phyloP scores from a whole-genome alignment of 257 asterid species.

The Plectranthus barbatus region DNA sequence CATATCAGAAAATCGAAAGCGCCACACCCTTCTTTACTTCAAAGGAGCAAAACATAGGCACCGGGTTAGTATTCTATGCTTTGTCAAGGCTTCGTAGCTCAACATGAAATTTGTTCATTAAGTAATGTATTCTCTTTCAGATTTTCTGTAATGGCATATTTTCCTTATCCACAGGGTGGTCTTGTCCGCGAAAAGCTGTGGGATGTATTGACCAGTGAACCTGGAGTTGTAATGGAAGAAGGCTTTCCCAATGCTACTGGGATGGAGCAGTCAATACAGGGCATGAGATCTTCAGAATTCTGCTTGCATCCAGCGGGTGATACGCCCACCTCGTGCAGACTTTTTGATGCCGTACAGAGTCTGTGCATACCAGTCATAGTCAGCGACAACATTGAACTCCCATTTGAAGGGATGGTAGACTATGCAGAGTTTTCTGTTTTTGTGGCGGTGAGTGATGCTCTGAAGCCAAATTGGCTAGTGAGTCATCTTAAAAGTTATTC shows the following conservation, averaged over 20 bases:
- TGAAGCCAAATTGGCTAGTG: constrained; percentile 71
- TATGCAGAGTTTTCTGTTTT: constrained; percentile 69
- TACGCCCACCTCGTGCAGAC: constrained; percentile 90
- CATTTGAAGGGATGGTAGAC: constrained; percentile 85
- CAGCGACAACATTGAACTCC: constrained; percentile 86
- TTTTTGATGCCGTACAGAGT: constrained; percentile 89
- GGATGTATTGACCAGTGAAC: constrained; percentile 63
- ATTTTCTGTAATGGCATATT: background rate
- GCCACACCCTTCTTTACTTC: constrained; percentile 75
- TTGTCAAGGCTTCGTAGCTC: background rate
- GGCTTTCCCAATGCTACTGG: constrained; percentile 96
- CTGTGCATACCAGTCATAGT: constrained; percentile 87
- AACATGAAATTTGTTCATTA: background rate
- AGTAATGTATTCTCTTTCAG: background rate
- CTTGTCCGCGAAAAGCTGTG: constrained; percentile 80
- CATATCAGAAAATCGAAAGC: constrained; percentile 45
- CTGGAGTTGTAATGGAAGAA: constrained; percentile 71
- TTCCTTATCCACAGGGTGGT: constrained; percentile 56
- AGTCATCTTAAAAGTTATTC: constrained; percentile 57
- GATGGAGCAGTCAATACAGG: constrained; percentile 79
- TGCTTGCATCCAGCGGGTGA: constrained; percentile 98
- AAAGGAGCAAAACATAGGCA: constrained; percentile 97
- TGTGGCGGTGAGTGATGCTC: constrained; percentile 68
- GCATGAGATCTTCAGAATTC: constrained; percentile 86
- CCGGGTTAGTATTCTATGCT: constrained; percentile 48